Percentiles rank a stretch among this genome's conserved stretches.
phyloP scores from a whole-genome alignment of 179 eudicot genomes.

The Beta lomatogona region DNA sequence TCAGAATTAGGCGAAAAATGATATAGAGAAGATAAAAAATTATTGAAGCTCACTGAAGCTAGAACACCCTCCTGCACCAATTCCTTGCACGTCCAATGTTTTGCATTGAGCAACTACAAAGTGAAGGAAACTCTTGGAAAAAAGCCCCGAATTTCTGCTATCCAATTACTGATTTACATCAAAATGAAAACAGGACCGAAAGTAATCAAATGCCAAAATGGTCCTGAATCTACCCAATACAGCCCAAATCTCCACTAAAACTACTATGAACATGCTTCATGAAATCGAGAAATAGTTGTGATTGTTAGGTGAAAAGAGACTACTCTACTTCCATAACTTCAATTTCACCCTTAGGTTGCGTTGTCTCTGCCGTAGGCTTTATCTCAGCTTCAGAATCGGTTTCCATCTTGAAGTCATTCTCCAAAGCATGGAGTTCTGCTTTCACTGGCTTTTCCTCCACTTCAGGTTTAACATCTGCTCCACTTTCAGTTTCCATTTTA shows the following conservation, averaged over 20 bases:
- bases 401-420: slow-evolving; percentile 29
- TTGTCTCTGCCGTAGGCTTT: slow-evolving; percentile 30
- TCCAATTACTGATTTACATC: slow-evolving; percentile 25
- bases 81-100: neutral
- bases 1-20: neutral
- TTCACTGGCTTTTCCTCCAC: slow-evolving; percentile 30
- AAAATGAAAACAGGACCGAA: slow-evolving; percentile 21
- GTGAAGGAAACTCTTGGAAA: neutral
- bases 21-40: neutral
- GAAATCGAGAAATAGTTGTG: neutral
- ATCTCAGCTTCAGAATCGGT: slow-evolving; percentile 25
- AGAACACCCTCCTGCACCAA: slow-evolving; percentile 3
- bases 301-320: neutral
- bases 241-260: neutral
- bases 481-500: slow-evolving; percentile 34
- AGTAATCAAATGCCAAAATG: slow-evolving; percentile 24
- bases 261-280: slow-evolving; percentile 20
- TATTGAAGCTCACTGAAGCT: neutral
- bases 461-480: slow-evolving; percentile 31
- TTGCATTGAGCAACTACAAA: neutral
- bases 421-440: slow-evolving; percentile 21
- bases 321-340: slow-evolving; percentile 49
- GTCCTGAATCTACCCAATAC: slow-evolving; percentile 17
- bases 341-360: slow-evolving; percentile 36
- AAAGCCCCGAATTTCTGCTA: slow-evolving; percentile 3